A percentile compares a stretch with the other conserved stretches of the same genome.
phyloP scores from a whole-genome alignment of 2,329 filamentous ascomycete species.

The Tolypocladium sp. region DNA sequence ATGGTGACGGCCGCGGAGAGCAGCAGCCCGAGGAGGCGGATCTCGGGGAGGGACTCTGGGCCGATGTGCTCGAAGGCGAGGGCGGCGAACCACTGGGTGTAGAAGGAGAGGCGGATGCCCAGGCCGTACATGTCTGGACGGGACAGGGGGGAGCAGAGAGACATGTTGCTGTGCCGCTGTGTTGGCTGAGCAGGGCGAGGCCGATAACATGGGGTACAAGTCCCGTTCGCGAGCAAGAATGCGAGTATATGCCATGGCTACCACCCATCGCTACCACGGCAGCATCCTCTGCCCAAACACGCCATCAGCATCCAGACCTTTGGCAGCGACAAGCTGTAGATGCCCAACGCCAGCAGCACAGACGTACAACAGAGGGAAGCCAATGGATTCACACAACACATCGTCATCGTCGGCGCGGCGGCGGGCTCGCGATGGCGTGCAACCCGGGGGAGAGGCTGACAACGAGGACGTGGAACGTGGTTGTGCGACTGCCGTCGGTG shows the following conservation, averaged over 20 bases:
- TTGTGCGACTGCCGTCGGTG: background rate
- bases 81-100: slow-evolving; percentile 23
- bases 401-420: background rate
- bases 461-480: background rate
- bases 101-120: slow-evolving; percentile 3
- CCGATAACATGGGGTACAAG: background rate
- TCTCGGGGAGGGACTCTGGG: slow-evolving; percentile 14
- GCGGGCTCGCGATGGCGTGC: background rate
- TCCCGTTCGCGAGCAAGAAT: too few relatives aligned
- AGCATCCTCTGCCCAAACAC: background rate
- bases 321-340: background rate
- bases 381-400: background rate
- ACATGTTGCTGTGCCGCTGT: background rate
- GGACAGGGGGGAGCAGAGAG: background rate
- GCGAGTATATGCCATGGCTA: too few relatives aligned
- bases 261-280: too few relatives aligned
- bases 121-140: slow-evolving; percentile 3
- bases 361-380: background rate
- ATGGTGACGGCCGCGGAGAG: slow-evolving; percentile 17
- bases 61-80: slow-evolving; percentile 21
- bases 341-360: background rate
- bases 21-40: slow-evolving; percentile 22
- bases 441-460: background rate
- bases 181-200: background rate
- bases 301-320: background rate